phyloP scores from a whole-genome alignment of 2,329 filamentous ascomycete genomes.

The Penicillium hordei region DNA sequence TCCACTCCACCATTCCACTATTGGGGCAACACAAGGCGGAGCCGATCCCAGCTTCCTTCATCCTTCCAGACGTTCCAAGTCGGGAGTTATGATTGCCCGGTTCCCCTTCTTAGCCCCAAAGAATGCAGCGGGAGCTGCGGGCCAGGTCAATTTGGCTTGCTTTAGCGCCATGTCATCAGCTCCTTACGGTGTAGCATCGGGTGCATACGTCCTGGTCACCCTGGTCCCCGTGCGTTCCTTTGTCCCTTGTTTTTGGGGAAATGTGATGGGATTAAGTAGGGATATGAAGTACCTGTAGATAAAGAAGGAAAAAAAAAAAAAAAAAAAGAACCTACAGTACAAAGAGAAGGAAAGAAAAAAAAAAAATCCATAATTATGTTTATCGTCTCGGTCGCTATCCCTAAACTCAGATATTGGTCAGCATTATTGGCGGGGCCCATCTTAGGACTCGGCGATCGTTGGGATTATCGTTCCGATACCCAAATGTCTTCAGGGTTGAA shows the following conservation, averaged over 20 bases:
- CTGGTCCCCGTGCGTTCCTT: constrained; percentile 8
- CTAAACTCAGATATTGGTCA: not conserved
- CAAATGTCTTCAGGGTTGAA: constrained; percentile 13
- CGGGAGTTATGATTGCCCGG: constrained; percentile 17
- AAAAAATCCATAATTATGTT: not conserved
- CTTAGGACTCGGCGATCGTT: constrained; percentile 12
- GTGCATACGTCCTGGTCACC: constrained; percentile 3
- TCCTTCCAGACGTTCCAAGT: constrained; percentile 28
- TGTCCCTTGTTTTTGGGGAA: not conserved
- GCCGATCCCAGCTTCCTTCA: constrained; percentile 25
- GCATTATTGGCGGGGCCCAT: not conserved
- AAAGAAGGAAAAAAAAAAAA: not conserved
- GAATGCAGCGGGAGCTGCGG: constrained; percentile 23
- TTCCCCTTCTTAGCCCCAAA: constrained; percentile 14
- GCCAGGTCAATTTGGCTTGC: constrained; percentile 24
- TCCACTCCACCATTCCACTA: constrained; percentile 7
- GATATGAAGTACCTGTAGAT: not conserved
- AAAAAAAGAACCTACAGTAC: not conserved
- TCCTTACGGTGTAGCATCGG: constrained; percentile 25
- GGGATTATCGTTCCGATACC: constrained; percentile 8
- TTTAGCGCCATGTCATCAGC: constrained; percentile 27
- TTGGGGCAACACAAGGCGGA: constrained; percentile 10
- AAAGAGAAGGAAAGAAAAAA: not conserved
- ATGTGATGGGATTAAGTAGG: constrained; percentile 2
- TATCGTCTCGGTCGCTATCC: not conserved